Percentiles rank a stretch among this genome's conserved stretches.
Conservation (phyloP, 306 rosid genomes). For the Prunus padus region DNA sequence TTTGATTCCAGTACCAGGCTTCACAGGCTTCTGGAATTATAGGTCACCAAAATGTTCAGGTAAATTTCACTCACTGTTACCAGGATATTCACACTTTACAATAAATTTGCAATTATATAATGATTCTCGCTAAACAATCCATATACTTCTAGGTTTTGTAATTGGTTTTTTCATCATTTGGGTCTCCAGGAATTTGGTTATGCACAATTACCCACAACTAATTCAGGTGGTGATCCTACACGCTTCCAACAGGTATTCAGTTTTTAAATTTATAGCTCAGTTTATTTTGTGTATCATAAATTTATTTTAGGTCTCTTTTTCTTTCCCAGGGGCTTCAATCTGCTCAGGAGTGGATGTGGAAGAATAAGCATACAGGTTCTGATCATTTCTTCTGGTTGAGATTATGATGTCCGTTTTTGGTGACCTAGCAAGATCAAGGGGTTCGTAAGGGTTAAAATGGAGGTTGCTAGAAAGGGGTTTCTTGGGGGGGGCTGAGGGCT, state of each 20-base stretch:
- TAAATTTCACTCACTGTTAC: conserved; percentile 21
- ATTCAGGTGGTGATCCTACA: conserved; percentile 49
- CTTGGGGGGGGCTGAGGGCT: background rate
- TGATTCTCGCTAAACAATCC: background rate
- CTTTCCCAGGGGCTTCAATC: conserved; percentile 59
- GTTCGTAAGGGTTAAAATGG: background rate
- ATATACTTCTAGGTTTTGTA: background rate
- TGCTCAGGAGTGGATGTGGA: conserved; percentile 81
- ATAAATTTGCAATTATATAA: background rate
- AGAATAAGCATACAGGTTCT: conserved; percentile 77
- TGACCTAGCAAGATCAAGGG: background rate
- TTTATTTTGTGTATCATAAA: background rate
- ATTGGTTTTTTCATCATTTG: conserved; percentile 15
- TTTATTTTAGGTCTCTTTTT: conserved; percentile 24
- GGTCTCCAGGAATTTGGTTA: conserved; percentile 52
- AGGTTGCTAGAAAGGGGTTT: background rate
- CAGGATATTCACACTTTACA: background rate
- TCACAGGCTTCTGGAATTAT: conserved; percentile 60
- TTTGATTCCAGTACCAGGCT: conserved; percentile 56
- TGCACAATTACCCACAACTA: conserved; percentile 40
- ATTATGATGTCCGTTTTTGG: conserved; percentile 14
- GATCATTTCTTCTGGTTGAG: conserved; percentile 10
- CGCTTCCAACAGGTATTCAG: conserved; percentile 49
- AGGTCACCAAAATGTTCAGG: conserved; percentile 66
- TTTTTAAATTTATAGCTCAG: conserved; percentile 2